Evolutionary conservation across 2,329 filamentous ascomycete species (phyloP).

Genomic region (Chalara sp.): DNA sequence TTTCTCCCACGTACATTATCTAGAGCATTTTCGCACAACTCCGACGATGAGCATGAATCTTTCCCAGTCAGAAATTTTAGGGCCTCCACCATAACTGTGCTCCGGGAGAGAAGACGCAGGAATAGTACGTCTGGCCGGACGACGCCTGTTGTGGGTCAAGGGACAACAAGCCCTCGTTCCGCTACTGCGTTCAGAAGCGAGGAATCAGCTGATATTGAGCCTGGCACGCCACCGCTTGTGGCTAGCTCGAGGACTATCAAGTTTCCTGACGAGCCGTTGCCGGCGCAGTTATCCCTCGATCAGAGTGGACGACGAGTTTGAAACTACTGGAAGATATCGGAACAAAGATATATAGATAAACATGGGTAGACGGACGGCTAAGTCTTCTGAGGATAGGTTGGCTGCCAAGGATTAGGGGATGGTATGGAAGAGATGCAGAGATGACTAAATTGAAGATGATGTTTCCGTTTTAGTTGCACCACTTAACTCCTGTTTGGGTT

Average conservation of each 20-base stretch:
- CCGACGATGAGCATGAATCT: conserved; percentile 8
- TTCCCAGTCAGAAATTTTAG: conserved; percentile 11
- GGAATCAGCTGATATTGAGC: not conserved
- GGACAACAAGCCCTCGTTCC: not conserved
- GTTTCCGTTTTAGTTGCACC: no score
- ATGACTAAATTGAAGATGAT: no score
- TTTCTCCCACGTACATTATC: conserved; percentile 60
- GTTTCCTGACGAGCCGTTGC: conserved; percentile 32
- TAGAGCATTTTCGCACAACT: conserved; percentile 21
- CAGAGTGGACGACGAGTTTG: no score
- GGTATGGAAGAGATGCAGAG: no score
- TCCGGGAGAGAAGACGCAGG: conserved; percentile 15
- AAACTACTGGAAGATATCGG: no score
- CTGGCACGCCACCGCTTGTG: conserved; percentile 11
- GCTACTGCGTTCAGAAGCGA: not conserved
- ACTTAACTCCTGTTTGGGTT: no score
- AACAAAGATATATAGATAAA: no score
- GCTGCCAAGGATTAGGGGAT: no score
- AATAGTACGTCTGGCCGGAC: not conserved
- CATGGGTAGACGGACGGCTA: no score
- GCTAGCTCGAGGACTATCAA: conserved; percentile 32
- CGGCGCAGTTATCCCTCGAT: no score
- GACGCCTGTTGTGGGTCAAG: not conserved
- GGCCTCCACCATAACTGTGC: conserved; percentile 6
- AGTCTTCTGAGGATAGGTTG: no score